These are phyloP conservation scores for Schizothecium vesticola DNA, from an alignment of 495 filamentous ascomycete species.

Conservation along the genomic window DNA sequence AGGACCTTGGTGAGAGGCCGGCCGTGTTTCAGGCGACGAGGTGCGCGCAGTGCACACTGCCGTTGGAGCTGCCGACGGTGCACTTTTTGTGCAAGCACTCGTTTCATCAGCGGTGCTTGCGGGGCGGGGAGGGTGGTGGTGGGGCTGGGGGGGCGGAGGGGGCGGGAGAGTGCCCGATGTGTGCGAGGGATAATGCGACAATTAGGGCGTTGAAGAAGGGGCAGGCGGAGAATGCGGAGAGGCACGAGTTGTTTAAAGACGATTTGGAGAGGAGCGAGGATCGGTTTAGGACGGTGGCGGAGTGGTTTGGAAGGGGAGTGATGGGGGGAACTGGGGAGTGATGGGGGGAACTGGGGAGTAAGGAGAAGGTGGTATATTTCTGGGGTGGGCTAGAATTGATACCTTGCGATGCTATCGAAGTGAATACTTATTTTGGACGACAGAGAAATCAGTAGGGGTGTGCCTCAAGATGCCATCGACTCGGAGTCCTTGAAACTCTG, in stretches of 20 bases:
- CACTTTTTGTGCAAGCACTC: conserved; percentile 96
- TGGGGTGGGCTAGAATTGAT: neutral
- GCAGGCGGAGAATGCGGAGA: conserved; percentile 80
- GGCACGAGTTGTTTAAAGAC: conserved; percentile 85
- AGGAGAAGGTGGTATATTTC: neutral
- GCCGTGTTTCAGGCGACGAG: conserved; percentile 85
- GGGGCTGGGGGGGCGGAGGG: conserved; percentile 53
- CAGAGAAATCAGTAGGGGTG: too few relatives aligned
- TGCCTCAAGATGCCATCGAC: neutral
- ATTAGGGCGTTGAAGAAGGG: conserved; percentile 78
- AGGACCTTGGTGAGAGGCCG: conserved; percentile 68
- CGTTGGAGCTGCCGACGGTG: conserved; percentile 78
- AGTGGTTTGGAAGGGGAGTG: conserved; percentile 92
- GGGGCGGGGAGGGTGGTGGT: conserved; percentile 28
- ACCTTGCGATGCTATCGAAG: neutral
- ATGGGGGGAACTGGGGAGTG: conserved; percentile 55
- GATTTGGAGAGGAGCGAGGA: conserved; percentile 75
- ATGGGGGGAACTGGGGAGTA: conserved; percentile 49
- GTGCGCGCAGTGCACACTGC: conserved; percentile 69
- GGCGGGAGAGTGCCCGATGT: conserved; percentile 82
- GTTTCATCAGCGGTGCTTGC: conserved; percentile 85
- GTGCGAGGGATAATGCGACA: conserved; percentile 74
- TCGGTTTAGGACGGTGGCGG: conserved; percentile 79
- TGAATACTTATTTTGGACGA: neutral
- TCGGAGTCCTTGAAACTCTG: neutral